These are phyloP conservation scores for Coemansia sp. DNA, from an alignment of 192 early-diverging fungal genomes.

Conservation along the genomic window DNA sequence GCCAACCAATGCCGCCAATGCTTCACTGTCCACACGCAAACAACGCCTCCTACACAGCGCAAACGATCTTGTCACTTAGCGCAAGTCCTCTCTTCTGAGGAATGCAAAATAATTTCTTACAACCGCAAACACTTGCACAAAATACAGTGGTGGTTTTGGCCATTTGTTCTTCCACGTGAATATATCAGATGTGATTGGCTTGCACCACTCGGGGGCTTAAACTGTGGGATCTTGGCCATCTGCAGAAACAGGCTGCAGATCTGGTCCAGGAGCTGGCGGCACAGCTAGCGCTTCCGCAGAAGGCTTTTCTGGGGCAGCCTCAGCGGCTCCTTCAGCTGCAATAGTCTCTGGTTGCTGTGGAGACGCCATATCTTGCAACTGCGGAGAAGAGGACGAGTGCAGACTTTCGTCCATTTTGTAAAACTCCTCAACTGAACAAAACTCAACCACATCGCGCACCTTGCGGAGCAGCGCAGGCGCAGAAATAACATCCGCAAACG, in stretches of 20 bases:
- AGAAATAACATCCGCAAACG: constrained; percentile 11
- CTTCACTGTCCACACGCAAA: too few relatives aligned
- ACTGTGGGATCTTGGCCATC: background rate
- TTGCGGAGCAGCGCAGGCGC: constrained; percentile 15
- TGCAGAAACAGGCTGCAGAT: background rate
- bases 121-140: too few relatives aligned
- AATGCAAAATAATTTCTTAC: too few relatives aligned
- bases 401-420: constrained; percentile 27
- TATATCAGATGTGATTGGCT: background rate
- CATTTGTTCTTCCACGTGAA: too few relatives aligned
- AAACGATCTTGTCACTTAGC: too few relatives aligned
- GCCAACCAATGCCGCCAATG: too few relatives aligned
- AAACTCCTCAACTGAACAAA: constrained; percentile 27
- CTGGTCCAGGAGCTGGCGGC: constrained; percentile 3
- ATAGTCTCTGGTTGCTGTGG: background rate
- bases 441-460: constrained; percentile 22
- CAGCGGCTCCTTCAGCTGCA: background rate
- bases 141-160: too few relatives aligned
- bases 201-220: background rate
- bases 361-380: background rate
- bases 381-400: background rate
- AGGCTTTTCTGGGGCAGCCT: background rate
- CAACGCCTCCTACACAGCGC: too few relatives aligned
- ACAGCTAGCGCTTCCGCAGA: background rate
- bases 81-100: too few relatives aligned